phyloP scores from a whole-genome alignment of 257 asterid genomes.

The Salvia splendens region DNA sequence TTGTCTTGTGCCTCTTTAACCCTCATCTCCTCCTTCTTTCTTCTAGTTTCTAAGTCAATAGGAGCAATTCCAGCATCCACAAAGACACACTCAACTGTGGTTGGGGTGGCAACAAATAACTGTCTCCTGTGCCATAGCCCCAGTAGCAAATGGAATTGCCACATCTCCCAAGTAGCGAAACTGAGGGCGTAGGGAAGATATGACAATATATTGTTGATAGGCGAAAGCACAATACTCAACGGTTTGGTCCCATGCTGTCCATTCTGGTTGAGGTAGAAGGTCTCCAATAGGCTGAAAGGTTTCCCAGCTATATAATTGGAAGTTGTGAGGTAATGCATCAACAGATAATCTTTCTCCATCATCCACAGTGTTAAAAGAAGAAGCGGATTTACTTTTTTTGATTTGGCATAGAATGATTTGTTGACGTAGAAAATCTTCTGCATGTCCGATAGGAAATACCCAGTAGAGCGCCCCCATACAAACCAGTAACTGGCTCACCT shows the following conservation, averaged over 20 bases:
- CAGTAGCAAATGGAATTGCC: slow-evolving; percentile 94
- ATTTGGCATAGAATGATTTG: slow-evolving; percentile 88
- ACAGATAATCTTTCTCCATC: slow-evolving; percentile 66
- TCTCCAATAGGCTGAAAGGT: slow-evolving; percentile 92
- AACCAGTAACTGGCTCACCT: slow-evolving; percentile 79
- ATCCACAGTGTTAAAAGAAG: slow-evolving; percentile 76
- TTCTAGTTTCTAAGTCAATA: slow-evolving; percentile 78
- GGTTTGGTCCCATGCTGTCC: slow-evolving; percentile 99
- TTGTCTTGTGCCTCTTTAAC: slow-evolving; percentile 68
- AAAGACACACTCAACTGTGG: slow-evolving; percentile 95
- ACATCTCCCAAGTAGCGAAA: slow-evolving; percentile 94
- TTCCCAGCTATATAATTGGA: slow-evolving; percentile 97
- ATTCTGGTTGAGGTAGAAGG: slow-evolving; percentile 99
- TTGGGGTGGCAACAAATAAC: slow-evolving; percentile 92
- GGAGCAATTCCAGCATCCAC: slow-evolving; percentile 94
- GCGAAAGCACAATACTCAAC: slow-evolving; percentile 98
- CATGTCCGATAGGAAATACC: slow-evolving; percentile 94
- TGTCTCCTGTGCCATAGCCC: slow-evolving; percentile 99
- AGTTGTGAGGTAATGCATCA: slow-evolving; percentile 79
- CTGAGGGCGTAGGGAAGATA: slow-evolving; percentile 97
- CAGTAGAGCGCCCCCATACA: slow-evolving; percentile 94
- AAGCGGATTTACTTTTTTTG: slow-evolving; percentile 55
- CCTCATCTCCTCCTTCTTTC: slow-evolving; percentile 74
- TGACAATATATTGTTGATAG: slow-evolving; percentile 80
- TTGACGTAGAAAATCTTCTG: slow-evolving; percentile 56